Evolutionary conservation across 2,329 filamentous ascomycete species (phyloP).

Genomic region (Parascedosporium putredinis): DNA sequence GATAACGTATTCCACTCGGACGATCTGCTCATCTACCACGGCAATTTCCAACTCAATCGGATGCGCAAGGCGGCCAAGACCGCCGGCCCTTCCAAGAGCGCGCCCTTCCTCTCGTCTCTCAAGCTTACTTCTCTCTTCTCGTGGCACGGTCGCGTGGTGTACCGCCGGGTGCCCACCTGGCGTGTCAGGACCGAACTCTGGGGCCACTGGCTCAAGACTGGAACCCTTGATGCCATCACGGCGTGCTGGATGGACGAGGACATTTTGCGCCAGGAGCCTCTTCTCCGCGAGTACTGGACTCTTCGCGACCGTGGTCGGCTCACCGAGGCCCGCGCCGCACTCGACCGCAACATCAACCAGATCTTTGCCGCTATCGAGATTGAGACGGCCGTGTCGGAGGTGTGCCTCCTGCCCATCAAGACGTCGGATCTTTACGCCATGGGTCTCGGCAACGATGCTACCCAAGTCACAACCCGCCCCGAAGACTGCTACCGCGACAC

Average conservation of each 20-base stretch:
- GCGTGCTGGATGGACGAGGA: slow-evolving; percentile 40
- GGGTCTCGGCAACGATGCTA: slow-evolving; percentile 30
- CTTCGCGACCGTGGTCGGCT: slow-evolving; percentile 31
- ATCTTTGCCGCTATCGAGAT: slow-evolving; percentile 27
- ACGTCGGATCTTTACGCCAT: slow-evolving; percentile 29
- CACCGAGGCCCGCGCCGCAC: slow-evolving; percentile 28
- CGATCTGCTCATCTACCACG: slow-evolving; percentile 24
- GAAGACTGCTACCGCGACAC: slow-evolving; percentile 35
- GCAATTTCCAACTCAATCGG: slow-evolving; percentile 16
- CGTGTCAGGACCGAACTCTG: slow-evolving; percentile 37
- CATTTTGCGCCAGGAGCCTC: slow-evolving; percentile 32
- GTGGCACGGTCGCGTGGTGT: slow-evolving; percentile 18
- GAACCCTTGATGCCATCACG: slow-evolving; percentile 35
- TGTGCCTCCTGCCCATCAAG: slow-evolving; percentile 27
- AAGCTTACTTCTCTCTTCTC: slow-evolving; percentile 14
- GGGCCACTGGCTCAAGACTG: slow-evolving; percentile 36
- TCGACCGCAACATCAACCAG: slow-evolving; percentile 25
- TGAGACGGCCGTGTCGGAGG: slow-evolving; percentile 25
- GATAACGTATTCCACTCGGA: slow-evolving; percentile 23
- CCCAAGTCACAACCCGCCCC: slow-evolving; percentile 26
- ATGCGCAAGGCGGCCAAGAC: slow-evolving; percentile 15
- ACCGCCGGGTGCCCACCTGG: slow-evolving; percentile 31
- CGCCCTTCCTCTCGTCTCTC: slow-evolving; percentile 5
- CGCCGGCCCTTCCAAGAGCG: not conserved
- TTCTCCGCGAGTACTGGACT: slow-evolving; percentile 34